phyloP scores from a whole-genome alignment of 1,284 basidiomycete genomes.

The Rhodotorula sp. region DNA sequence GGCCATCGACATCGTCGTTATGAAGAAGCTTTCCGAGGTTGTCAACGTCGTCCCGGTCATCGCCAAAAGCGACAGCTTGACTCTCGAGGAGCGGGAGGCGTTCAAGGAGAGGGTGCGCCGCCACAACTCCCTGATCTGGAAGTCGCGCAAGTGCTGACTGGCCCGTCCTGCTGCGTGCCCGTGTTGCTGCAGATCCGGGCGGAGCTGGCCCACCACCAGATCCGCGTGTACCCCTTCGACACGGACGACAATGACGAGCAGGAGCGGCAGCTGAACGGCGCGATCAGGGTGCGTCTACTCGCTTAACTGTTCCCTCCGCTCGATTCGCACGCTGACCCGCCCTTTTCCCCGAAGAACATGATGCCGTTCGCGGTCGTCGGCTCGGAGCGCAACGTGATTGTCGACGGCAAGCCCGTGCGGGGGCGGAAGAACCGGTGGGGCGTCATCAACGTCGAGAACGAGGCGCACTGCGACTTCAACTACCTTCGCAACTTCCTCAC shows the following conservation, averaged over 20 bases:
- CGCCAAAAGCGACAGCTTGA: slow-evolving; percentile 95
- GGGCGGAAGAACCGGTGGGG: slow-evolving; percentile 98
- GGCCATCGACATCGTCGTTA: slow-evolving; percentile 89
- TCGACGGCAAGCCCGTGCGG: slow-evolving; percentile 92
- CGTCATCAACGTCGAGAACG: slow-evolving; percentile 96
- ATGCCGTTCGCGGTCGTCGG: slow-evolving; percentile 97
- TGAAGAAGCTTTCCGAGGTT: slow-evolving; percentile 98
- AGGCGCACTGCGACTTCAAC: slow-evolving; percentile 96
- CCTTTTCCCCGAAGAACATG: slow-evolving; percentile 63
- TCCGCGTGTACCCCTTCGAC: slow-evolving; percentile 95
- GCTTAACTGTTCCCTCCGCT: neutral
- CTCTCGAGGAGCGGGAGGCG: slow-evolving; percentile 83
- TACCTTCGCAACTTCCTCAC: slow-evolving; percentile 96
- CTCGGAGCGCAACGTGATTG: slow-evolving; percentile 88
- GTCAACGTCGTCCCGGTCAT: slow-evolving; percentile 99
- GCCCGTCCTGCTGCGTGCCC: neutral
- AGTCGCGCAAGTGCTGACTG: neutral
- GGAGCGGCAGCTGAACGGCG: slow-evolving; percentile 84
- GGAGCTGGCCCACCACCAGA: slow-evolving; percentile 89
- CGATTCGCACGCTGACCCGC: neutral
- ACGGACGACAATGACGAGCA: slow-evolving; percentile 92
- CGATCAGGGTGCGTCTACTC: slow-evolving; percentile 71
- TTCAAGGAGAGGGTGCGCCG: slow-evolving; percentile 83
- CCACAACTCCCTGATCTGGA: neutral
- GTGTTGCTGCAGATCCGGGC: slow-evolving; percentile 70